Percentiles rank a stretch among this genome's conserved stretches.
These are phyloP conservation scores for Phytophthora colocasiae DNA, from an alignment of 352 stramenopile genomes.

Conservation along the genomic window DNA sequence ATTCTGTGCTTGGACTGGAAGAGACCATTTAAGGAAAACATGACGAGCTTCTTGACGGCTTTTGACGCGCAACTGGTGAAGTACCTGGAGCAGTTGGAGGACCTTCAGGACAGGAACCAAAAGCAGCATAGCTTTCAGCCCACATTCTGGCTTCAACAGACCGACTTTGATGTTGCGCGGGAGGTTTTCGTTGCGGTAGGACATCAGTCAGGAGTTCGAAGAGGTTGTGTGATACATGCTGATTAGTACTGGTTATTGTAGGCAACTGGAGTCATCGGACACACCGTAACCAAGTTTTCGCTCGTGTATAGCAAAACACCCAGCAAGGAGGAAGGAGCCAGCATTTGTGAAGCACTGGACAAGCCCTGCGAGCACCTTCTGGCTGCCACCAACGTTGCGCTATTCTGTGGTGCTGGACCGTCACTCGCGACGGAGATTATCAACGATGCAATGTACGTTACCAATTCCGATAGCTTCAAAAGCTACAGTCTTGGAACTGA, in stretches of 20 bases:
- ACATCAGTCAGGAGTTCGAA: neutral
- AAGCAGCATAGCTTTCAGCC: conserved; percentile 68
- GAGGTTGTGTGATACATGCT: conserved; percentile 6
- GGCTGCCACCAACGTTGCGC: conserved; percentile 72
- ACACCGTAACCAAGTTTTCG: conserved; percentile 90
- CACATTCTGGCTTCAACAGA: conserved; percentile 80
- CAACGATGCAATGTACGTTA: conserved; percentile 59
- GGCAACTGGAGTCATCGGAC: conserved; percentile 71
- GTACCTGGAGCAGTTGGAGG: conserved; percentile 67
- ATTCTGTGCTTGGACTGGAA: conserved; percentile 7
- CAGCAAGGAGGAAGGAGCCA: conserved; percentile 67
- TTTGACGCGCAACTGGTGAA: conserved; percentile 62
- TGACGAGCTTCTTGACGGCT: conserved; percentile 62
- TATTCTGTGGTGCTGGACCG: conserved; percentile 80
- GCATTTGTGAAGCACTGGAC: conserved; percentile 80
- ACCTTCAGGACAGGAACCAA: conserved; percentile 64
- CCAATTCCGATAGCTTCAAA: too few relatives aligned
- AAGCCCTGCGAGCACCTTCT: conserved; percentile 85
- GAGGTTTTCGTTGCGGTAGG: conserved; percentile 83
- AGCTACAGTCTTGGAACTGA: neutral
- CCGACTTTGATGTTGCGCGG: conserved; percentile 79
- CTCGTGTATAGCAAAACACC: conserved; percentile 86
- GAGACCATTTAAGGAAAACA: conserved; percentile 20
- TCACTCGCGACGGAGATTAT: conserved; percentile 83
- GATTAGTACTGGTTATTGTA: conserved; percentile 32